Percentiles rank a stretch among this genome's conserved stretches.
Conservation (phyloP, 2,329 filamentous ascomycete genomes). For the Aspergillus ochraceus region DNA sequence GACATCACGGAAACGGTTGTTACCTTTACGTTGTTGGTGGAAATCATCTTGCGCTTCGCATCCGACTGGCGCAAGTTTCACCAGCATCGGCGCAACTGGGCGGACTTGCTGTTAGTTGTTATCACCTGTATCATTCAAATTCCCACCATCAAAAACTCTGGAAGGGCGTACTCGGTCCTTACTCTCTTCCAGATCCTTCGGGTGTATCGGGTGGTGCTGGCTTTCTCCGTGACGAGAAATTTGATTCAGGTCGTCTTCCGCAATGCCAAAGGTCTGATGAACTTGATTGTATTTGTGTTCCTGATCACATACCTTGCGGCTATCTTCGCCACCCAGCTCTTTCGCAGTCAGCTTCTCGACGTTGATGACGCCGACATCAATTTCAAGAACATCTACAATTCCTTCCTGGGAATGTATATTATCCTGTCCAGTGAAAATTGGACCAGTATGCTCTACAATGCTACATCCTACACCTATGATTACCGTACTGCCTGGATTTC, state of each 20-base stretch:
- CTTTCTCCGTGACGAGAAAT: conserved; percentile 80
- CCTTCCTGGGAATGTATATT: conserved; percentile 97
- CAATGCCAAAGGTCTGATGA: conserved; percentile 87
- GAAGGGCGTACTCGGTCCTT: conserved; percentile 78
- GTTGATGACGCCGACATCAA: conserved; percentile 65
- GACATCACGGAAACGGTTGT: conserved; percentile 70
- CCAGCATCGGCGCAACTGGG: conserved; percentile 69
- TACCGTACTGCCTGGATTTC: conserved; percentile 87
- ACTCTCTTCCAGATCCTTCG: conserved; percentile 91
- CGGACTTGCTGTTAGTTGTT: conserved; percentile 78
- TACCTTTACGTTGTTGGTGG: conserved; percentile 74
- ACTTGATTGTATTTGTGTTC: conserved; percentile 95
- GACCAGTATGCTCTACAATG: conserved; percentile 82
- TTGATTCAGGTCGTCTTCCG: conserved; percentile 85
- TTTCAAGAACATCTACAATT: conserved; percentile 90
- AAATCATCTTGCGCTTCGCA: conserved; percentile 77
- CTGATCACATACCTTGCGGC: conserved; percentile 90
- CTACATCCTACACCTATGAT: conserved; percentile 66
- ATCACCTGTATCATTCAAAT: conserved; percentile 83
- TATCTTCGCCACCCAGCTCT: conserved; percentile 90
- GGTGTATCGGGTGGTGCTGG: conserved; percentile 87
- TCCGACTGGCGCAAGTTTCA: conserved; percentile 82
- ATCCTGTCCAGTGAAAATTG: conserved; percentile 95
- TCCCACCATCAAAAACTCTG: conserved; percentile 72
- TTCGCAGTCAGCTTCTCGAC: conserved; percentile 77